A percentile compares a stretch with the other conserved stretches of the same genome.
Evolutionary conservation across 2,329 filamentous ascomycete species (phyloP).

Genomic region (Fusarium decemcellulare): DNA sequence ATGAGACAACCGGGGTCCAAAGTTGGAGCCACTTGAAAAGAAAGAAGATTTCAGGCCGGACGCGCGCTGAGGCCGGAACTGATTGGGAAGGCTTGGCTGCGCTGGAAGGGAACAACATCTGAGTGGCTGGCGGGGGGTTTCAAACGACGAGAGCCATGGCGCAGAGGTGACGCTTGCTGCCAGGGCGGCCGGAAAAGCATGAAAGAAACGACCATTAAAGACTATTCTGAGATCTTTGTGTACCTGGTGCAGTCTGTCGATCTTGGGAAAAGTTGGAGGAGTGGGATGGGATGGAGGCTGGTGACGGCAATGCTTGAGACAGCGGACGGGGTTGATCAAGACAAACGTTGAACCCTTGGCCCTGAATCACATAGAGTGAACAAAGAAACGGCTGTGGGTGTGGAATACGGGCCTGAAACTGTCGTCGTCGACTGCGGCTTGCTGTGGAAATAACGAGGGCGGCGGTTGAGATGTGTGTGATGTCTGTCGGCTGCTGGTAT

Average conservation of each 20-base stretch:
- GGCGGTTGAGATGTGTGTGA: constrained; percentile 43
- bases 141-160: constrained; percentile 36
- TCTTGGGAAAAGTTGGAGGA: background rate
- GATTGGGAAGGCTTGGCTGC: constrained; percentile 27
- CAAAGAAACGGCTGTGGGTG: too few species aligned
- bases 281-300: background rate
- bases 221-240: constrained; percentile 34
- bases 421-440: constrained; percentile 6
- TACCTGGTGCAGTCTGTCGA: constrained; percentile 32
- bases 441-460: constrained; percentile 15
- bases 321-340: constrained; percentile 22
- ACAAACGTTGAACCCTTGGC: constrained; percentile 20
- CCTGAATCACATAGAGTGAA: background rate
- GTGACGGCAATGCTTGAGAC: constrained; percentile 8
- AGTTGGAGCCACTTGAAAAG: constrained; percentile 17
- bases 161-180: constrained; percentile 36
- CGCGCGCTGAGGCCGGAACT: constrained; percentile 22
- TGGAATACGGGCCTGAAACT: too few species aligned
- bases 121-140: constrained; percentile 39
- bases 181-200: constrained; percentile 30
- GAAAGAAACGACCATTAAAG: constrained; percentile 16
- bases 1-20: constrained; percentile 18
- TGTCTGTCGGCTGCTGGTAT: constrained; percentile 38
- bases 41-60: constrained; percentile 23
- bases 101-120: constrained; percentile 33